Base-by-base conservation (phyloP, 106 monocot genomes). In the Apostasia ramifera region DNA sequence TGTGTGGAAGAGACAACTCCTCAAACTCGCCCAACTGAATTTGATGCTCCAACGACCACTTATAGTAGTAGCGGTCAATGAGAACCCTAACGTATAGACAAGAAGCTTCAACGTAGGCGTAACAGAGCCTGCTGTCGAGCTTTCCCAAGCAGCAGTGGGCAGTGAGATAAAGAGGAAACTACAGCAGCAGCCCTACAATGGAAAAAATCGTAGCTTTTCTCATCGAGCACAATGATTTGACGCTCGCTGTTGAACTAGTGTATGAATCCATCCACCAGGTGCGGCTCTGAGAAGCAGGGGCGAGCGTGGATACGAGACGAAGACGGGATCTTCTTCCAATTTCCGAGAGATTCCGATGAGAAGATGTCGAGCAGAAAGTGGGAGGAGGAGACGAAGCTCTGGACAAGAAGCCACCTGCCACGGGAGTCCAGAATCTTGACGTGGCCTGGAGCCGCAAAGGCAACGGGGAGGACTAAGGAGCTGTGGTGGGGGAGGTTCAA, bases 381-480 rank as follows among this genome's bases (percentile, higher is more conserved):
- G 62, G 44, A 44, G 40, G 44, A 44, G 13, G 62, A 44, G 44
- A 44, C 44, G 13, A 62, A 12, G 45, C 45, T 44, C 12, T 13
- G 62, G 38, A 62, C 44, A 7, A 62, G 62, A 62, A 62, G 62
- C 62, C 62, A 62, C 4, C 62, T 42, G 5, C 44, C 62, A n/a
- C 62, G 62, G 4, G 62, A 62, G 62, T 62, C 62, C n/a, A 62
- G 62, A n/a, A 62, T 62, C 62, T 62, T 42, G 39, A 62, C 62
- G 44, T 42, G 45, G 11, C 62, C 62, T 3, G 45, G 44, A 1
- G 43, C 44, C 13, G 44, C 8, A 3, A 62, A 3, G 7, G 62
- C 62, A 3, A 13, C 38, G 44, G 62, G 12, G 62, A 62, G 62
- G 62, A 45, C 11, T 43, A 62, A 44, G 62, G 62, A 44, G 62